A percentile compares a stretch with the other conserved stretches of the same genome.
Evolutionary conservation across 257 asterid species (phyloP).

Genomic region (Plantago elongata): DNA sequence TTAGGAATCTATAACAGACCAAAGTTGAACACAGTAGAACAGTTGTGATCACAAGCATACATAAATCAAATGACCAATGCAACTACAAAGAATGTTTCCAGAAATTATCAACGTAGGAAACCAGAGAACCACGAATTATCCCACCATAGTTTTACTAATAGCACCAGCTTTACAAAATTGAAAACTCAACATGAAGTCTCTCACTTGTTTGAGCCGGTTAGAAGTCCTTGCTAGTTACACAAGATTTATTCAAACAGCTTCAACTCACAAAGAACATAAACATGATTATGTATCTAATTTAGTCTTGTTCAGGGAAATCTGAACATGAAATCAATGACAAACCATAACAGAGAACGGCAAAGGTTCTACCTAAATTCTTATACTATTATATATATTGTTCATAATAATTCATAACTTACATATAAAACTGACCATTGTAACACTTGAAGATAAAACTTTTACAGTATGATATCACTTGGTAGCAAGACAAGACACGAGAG

Average conservation of each 20-base stretch:
- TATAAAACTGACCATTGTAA: conserved; percentile 27
- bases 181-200: background rate
- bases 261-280: conserved; percentile 1
- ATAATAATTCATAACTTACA: conserved; percentile 20
- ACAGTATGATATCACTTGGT: conserved; percentile 42
- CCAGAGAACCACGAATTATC: background rate
- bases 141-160: too few species aligned
- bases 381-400: conserved; percentile 22
- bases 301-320: background rate
- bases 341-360: background rate
- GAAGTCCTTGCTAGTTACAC: background rate
- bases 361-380: conserved; percentile 8
- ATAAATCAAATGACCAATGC: background rate
- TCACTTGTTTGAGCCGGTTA: background rate
- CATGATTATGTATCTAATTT: background rate
- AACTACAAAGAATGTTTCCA: background rate
- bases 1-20: conserved; percentile 5
- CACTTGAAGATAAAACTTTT: conserved; percentile 32
- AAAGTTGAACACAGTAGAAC: too few species aligned
- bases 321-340: background rate
- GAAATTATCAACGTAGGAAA: background rate
- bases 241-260: background rate
- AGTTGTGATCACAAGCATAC: background rate
- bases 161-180: too few species aligned
- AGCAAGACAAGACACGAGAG: conserved; percentile 23